These are phyloP conservation scores for Chalciporus chontae DNA, from an alignment of 768 basidiomycete genomes.

Conservation along the genomic window DNA sequence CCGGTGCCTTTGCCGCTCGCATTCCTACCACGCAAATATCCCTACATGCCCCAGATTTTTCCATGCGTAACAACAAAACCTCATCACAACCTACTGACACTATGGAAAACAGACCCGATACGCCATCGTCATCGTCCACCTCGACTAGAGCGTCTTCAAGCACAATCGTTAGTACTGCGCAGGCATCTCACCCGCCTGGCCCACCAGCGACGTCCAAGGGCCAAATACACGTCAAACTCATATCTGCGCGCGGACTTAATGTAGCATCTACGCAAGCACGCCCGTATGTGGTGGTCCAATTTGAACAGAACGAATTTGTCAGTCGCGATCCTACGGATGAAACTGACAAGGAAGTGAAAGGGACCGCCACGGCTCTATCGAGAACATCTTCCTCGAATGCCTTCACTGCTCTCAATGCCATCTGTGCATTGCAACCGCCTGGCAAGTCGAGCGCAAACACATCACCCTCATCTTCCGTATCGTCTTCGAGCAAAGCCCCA, in stretches of 20 bases:
- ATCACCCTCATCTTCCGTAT: slow-evolving; percentile 41
- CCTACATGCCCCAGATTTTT: slow-evolving; percentile 82
- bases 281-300: slow-evolving; percentile 95
- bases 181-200: slow-evolving; percentile 26
- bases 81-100: slow-evolving; percentile 28
- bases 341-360: slow-evolving; percentile 85
- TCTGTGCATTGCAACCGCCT: slow-evolving; percentile 46
- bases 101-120: slow-evolving; percentile 35
- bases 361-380: slow-evolving; percentile 58
- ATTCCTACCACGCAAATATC: slow-evolving; percentile 63
- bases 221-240: slow-evolving; percentile 94
- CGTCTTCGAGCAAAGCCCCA: slow-evolving; percentile 37
- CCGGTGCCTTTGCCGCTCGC: slow-evolving; percentile 46
- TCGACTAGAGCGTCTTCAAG: slow-evolving; percentile 34
- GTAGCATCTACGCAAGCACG: slow-evolving; percentile 61
- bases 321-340: slow-evolving; percentile 85
- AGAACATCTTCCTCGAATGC: slow-evolving; percentile 61
- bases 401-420: slow-evolving; percentile 61
- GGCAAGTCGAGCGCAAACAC: slow-evolving; percentile 42
- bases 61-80: slow-evolving; percentile 63
- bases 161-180: slow-evolving; percentile 12
- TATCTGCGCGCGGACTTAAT: slow-evolving; percentile 82
- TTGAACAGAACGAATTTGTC: slow-evolving; percentile 99
- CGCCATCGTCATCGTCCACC: slow-evolving; percentile 42
- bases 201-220: slow-evolving; percentile 47